Evolutionary conservation across 805 yeast genomes (phyloP).

Genomic region (Starmerella bombicola): DNA sequence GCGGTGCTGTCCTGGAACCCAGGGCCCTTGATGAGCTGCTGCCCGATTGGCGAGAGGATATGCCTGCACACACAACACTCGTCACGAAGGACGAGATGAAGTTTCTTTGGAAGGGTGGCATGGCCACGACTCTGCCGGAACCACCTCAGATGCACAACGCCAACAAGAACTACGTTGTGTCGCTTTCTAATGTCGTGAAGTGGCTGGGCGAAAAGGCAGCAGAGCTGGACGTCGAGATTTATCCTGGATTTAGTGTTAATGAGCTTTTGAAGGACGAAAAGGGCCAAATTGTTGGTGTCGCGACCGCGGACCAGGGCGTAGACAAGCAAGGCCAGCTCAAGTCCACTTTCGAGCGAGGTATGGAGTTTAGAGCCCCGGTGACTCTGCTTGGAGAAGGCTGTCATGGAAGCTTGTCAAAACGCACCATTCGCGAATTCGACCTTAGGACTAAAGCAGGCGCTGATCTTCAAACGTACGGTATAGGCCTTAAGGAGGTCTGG

Average conservation of each 20-base stretch:
- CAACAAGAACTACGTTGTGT: constrained; percentile 72
- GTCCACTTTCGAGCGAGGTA: constrained; percentile 81
- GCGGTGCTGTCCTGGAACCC: constrained; percentile 93
- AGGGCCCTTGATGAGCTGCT: constrained; percentile 70
- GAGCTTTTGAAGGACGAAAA: constrained; percentile 56
- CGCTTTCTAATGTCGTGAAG: constrained; percentile 67
- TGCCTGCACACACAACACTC: constrained; percentile 51
- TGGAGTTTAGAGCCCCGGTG: constrained; percentile 87
- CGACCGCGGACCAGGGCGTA: constrained; percentile 87
- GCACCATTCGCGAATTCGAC: constrained; percentile 54
- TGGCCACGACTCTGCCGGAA: constrained; percentile 67
- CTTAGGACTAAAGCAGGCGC: constrained; percentile 43
- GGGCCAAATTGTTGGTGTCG: constrained; percentile 66
- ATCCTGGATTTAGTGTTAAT: constrained; percentile 78
- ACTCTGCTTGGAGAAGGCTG: constrained; percentile 97
- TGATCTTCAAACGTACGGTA: constrained; percentile 79
- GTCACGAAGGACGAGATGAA: constrained; percentile 68
- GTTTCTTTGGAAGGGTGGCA: constrained; percentile 43
- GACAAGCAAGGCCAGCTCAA: constrained; percentile 64
- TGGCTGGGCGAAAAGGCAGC: constrained; percentile 82
- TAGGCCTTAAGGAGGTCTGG: constrained; percentile 97
- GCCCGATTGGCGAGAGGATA: constrained; percentile 43
- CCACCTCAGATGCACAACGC: constrained; percentile 82
- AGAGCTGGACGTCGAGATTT: constrained; percentile 84
- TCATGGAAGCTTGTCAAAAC: constrained; percentile 83